These are phyloP conservation scores for Raffaelea ambrosiae DNA, from an alignment of 2,329 filamentous ascomycete genomes.

Conservation along the genomic window DNA sequence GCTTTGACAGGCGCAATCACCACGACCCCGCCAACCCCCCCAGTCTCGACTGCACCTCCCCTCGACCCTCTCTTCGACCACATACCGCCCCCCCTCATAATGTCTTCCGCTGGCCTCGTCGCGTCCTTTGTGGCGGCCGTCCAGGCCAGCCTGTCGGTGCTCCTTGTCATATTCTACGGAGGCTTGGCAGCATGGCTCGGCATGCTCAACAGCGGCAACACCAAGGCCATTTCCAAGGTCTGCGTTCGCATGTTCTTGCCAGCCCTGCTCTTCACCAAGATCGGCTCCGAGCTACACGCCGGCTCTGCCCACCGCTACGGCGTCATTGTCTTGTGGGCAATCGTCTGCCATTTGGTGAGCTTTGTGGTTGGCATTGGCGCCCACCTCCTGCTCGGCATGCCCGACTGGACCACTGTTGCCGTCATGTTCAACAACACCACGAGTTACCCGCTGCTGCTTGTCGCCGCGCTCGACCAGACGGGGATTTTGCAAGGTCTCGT, in stretches of 20 bases:
- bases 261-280: slow-evolving; percentile 34
- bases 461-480: slow-evolving; percentile 35
- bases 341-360: slow-evolving; percentile 28
- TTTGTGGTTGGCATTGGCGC: slow-evolving; percentile 30
- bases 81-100: background rate
- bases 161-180: slow-evolving; percentile 37
- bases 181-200: slow-evolving; percentile 28
- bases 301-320: slow-evolving; percentile 26
- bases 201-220: slow-evolving; percentile 25
- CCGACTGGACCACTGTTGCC: slow-evolving; percentile 35
- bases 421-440: slow-evolving; percentile 43
- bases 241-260: slow-evolving; percentile 40
- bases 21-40: too few species aligned
- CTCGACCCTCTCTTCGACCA: too few species aligned
- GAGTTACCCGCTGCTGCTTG: slow-evolving; percentile 34
- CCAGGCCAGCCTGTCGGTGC: slow-evolving; percentile 37
- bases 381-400: slow-evolving; percentile 29
- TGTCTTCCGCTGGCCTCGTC: slow-evolving; percentile 19
- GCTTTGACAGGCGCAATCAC: too few species aligned
- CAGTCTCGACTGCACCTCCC: too few species aligned
- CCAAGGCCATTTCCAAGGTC: slow-evolving; percentile 34
- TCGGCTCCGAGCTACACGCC: slow-evolving; percentile 31
- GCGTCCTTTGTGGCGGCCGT: slow-evolving; percentile 34
- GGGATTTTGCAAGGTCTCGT: slow-evolving; percentile 45
- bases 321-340: slow-evolving; percentile 32